Evolutionary conservation across 352 stramenopile species (phyloP).

Genomic region (Phytophthora kernoviae): DNA sequence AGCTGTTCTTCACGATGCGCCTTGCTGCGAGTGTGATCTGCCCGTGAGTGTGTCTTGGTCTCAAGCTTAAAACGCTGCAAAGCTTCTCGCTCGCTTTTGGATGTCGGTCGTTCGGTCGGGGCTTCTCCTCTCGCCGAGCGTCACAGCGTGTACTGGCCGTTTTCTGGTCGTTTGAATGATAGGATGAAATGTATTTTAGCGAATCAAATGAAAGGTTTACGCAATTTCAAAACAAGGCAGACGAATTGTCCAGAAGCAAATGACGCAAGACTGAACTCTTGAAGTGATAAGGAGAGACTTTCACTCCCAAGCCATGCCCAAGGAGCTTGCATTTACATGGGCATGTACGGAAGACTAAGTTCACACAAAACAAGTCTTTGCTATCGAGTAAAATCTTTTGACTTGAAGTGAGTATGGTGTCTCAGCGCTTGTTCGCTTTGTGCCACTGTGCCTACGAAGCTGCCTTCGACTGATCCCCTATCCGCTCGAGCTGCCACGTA

Average conservation of each 20-base stretch:
- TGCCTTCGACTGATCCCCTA: constrained; percentile 10
- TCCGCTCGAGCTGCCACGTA: constrained; percentile 23
- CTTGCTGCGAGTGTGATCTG: neutral
- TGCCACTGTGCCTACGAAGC: constrained; percentile 10
- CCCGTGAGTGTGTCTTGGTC: neutral
- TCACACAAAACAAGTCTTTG: no score
- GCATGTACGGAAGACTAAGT: no score
- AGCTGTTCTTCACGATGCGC: no score
- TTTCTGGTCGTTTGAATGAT: neutral
- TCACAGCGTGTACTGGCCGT: neutral
- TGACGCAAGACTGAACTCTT: neutral
- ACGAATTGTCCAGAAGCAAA: neutral
- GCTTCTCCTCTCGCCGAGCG: neutral
- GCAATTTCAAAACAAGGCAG: no score
- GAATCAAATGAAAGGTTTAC: no score
- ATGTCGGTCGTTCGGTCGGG: constrained; percentile 3
- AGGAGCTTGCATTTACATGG: no score
- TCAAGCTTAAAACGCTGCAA: neutral
- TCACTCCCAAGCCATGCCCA: no score
- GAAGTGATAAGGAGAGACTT: neutral
- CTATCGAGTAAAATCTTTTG: constrained; percentile 26
- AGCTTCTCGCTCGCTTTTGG: constrained; percentile 2
- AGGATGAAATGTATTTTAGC: no score
- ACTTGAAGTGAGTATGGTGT: constrained; percentile 39
- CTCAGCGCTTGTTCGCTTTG: neutral